Evolutionary conservation across 1,139 yeast species (phyloP), one percentile per base, ranked within the genome.

Genomic region (Yamadazyma taylorii): DNA sequence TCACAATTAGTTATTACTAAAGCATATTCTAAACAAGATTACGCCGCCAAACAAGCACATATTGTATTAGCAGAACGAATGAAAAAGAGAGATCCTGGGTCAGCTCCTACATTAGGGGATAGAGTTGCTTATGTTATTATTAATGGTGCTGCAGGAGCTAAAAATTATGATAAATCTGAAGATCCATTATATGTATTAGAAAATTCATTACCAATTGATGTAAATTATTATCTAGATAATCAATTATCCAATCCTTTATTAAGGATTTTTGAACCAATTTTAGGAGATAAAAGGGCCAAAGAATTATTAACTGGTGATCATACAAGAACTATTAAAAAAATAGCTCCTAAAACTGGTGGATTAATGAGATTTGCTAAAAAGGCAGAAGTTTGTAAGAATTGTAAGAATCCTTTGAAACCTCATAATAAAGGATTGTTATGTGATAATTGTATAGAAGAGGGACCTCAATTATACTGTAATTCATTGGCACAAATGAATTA

Each of bases 41-140:
- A 94, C 58, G 85, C 96, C 3, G 95, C 92, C 23, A 94, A 92
- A 46, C 98, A 94, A 60, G 97, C 98, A 0, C 99, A 94, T 58
- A 95, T 92, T 21, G 97, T 90, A 51, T 72, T 94, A 36, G 97
- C 98, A 0, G 96, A 90, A 53, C 75, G 97, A 51, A 94, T 94
- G 97, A 78, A 81, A 39, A 89, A 89, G 58, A 84, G 99, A 69
- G 98, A 94, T 56, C 92, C 96, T 0, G 96, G 99, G 21, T 84
- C 95, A 5, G 98, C 98, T 0, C 98, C 98, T 3, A 81, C 90
- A 5, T 75, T 92, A 37, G 99, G 99, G 38, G 99, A 94, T 58
- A 87, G 99, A 66, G 98, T 94, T 29, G 97, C 97, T 2, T 94
- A 92, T 59, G 98, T 94, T 26, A 90, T 94, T 43, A 83, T 86